phyloP scores from a whole-genome alignment of 1,139 yeast genomes.

The Magnusiomyces fungicola region DNA sequence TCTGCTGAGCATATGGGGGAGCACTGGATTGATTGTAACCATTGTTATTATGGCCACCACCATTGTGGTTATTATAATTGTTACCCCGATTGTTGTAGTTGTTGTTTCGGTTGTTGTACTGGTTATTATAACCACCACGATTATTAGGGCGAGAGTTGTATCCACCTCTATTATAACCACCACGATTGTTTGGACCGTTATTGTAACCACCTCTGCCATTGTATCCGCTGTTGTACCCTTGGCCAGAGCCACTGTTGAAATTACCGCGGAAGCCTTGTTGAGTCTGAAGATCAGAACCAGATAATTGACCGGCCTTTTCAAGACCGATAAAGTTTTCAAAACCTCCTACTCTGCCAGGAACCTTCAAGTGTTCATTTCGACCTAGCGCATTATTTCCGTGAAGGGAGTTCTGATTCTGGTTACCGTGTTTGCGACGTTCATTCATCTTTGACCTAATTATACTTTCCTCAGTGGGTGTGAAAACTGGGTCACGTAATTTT shows the following conservation, averaged over 20 bases:
- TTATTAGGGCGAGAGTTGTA: conserved; percentile 11
- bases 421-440: conserved; percentile 18
- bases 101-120: conserved; percentile 19
- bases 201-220: conserved; percentile 18
- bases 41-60: conserved; percentile 5
- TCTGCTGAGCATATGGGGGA: neutral
- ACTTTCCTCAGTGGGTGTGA: conserved; percentile 34
- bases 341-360: conserved; percentile 31
- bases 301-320: neutral
- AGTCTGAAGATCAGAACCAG: conserved; percentile 7
- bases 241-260: conserved; percentile 3
- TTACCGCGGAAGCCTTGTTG: conserved; percentile 6
- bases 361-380: conserved; percentile 19
- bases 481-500: conserved; percentile 51
- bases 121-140: conserved; percentile 14
- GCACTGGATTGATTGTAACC: conserved; percentile 12
- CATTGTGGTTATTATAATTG: conserved; percentile 15
- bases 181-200: conserved; percentile 11
- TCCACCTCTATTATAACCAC: conserved; percentile 12
- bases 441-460: conserved; percentile 8
- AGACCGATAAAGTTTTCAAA: conserved; percentile 27
- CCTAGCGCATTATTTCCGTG: conserved; percentile 31
- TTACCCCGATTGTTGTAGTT: conserved; percentile 16
- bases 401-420: conserved; percentile 27
- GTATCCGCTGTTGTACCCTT: conserved; percentile 23